These are phyloP conservation scores for Verticillium longisporum DNA, from an alignment of 2,329 filamentous ascomycete species.

Conservation along the genomic window DNA sequence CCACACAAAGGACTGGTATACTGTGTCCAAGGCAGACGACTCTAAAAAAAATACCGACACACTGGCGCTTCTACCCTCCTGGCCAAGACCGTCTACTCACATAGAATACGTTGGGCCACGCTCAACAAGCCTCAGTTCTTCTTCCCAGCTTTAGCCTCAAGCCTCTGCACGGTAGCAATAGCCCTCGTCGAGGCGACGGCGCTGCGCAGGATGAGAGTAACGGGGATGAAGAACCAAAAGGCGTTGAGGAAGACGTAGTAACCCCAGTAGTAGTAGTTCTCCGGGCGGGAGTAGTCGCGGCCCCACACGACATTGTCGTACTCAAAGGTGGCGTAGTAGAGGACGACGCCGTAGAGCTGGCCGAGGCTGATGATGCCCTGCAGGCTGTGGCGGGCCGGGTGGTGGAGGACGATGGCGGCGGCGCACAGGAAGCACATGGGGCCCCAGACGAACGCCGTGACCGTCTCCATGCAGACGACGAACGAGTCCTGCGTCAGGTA, in stretches of 20 bases:
- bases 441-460: slow-evolving; percentile 47
- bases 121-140: background rate
- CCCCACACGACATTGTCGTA: slow-evolving; percentile 32
- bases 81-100: no score
- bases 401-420: slow-evolving; percentile 32
- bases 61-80: no score
- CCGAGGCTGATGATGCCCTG: slow-evolving; percentile 39
- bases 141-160: slow-evolving; percentile 2
- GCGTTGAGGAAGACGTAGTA: slow-evolving; percentile 46
- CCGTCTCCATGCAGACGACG: slow-evolving; percentile 47
- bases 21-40: no score
- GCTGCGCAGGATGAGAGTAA: slow-evolving; percentile 22
- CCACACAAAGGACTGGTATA: no score
- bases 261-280: slow-evolving; percentile 43
- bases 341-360: slow-evolving; percentile 43
- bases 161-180: slow-evolving; percentile 18
- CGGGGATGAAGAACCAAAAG: slow-evolving; percentile 47
- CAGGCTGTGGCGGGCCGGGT: slow-evolving; percentile 40
- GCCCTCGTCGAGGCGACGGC: slow-evolving; percentile 15
- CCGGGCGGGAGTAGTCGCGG: slow-evolving; percentile 40
- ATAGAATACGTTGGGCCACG: no score
- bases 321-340: slow-evolving; percentile 43
- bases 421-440: slow-evolving; percentile 43
- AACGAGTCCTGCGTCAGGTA: slow-evolving; percentile 47
- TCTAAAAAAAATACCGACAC: no score